Evolutionary conservation across 495 filamentous ascomycete species (phyloP), one percentile per base, ranked within the genome.

Genomic region (Sphaerosporella brunnea): DNA sequence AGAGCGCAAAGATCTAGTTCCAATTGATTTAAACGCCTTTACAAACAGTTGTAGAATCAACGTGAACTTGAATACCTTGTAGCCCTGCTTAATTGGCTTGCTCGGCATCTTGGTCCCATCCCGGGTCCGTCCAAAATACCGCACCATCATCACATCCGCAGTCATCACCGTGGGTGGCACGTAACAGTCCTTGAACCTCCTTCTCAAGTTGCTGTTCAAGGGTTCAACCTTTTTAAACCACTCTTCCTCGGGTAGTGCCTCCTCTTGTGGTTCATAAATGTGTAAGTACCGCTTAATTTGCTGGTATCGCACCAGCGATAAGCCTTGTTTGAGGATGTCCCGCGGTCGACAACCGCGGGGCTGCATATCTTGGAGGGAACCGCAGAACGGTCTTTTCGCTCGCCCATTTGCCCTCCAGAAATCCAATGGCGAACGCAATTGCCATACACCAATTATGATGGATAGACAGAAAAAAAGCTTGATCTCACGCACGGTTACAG

Each of bases 91-190:
- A 7, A 48, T 48, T 1, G 35, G 36, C 46, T 48, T 48, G 5
- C 24, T 48, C 21, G 46, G 46, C 35, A 40, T 40, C 2, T 28
- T 40, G 1, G 26, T n/a, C 8, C 1, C 24, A 26, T 48, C 1
- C 8, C 23, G 23, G 11, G 9, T 23, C 9, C 35, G 32, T 15
- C 46, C 35, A 28, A 35, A 21, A 41, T 40, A 48, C 19, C 21
- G 32, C 10, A 48, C 19, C 35, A 48, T 48, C 15, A 40, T 40
- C 23, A 21, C 35, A 48, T 48, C 46, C 11, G 41, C 36, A 8
- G 36, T 28, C 23, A 11, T 45, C 23, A 23, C 15, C 13, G 15
- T 34, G 23, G 24, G 20, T 37, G 13, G 41, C 26, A 26, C 26
- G 21, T 18, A 4, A 11, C 9, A 10, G 20, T 26, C 30, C 42